A percentile compares a stretch with the other conserved stretches of the same genome.
phyloP scores from a whole-genome alignment of 768 basidiomycete genomes.

The Holtermanniella nyarrowii region DNA sequence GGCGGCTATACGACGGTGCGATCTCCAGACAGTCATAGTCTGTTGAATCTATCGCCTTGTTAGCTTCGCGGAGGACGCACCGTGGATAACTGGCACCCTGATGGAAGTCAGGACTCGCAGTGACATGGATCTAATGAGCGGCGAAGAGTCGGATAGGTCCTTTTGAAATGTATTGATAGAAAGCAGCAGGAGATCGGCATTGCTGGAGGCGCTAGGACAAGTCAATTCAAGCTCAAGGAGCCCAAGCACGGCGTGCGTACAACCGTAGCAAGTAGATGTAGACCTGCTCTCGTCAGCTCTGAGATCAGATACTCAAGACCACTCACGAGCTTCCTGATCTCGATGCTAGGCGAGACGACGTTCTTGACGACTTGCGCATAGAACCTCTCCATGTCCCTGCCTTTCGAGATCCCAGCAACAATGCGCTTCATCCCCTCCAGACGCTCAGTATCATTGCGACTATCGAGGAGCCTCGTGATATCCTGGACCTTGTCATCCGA shows the following conservation, averaged over 20 bases:
- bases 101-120: slow-evolving; percentile 86
- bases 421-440: slow-evolving; percentile 91
- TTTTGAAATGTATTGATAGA: slow-evolving; percentile 99
- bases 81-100: slow-evolving; percentile 70
- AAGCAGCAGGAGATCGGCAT: slow-evolving; percentile 86
- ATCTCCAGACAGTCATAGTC: too few species aligned
- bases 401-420: slow-evolving; percentile 89
- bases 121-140: slow-evolving; percentile 92
- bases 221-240: not conserved
- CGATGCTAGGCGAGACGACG: slow-evolving; percentile 81
- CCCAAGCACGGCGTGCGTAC: slow-evolving; percentile 7
- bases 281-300: slow-evolving; percentile 37
- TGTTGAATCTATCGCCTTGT: too few species aligned
- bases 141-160: slow-evolving; percentile 82
- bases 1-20: too few species aligned
- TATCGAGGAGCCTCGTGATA: slow-evolving; percentile 77
- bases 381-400: slow-evolving; percentile 79
- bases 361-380: slow-evolving; percentile 97
- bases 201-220: slow-evolving; percentile 55
- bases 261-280: slow-evolving; percentile 95
- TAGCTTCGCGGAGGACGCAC: too few species aligned
- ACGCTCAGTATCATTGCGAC: slow-evolving; percentile 77
- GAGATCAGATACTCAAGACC: not conserved
- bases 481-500: slow-evolving; percentile 72
- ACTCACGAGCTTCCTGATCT: slow-evolving; percentile 74